Base-by-base conservation (phyloP, 345 rosid genomes). In the Litchi chinensis region DNA sequence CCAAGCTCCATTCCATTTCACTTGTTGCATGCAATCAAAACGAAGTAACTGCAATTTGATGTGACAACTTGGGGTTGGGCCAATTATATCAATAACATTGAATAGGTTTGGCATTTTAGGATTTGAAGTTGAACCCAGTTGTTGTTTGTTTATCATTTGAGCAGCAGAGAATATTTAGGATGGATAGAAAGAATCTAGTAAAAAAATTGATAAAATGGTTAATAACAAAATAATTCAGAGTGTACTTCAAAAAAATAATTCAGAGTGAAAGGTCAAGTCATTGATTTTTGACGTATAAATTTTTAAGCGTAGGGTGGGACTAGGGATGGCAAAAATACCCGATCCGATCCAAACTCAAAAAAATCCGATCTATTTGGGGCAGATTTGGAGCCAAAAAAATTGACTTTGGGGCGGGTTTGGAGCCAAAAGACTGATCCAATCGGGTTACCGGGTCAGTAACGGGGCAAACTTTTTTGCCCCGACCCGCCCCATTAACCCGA, bases 141-240 rank as follows among this genome's bases (percentile, higher is more conserved):
- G 10, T 57, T 18, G 63, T 57, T 57, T 18, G 13, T 57, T 7
- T n/a, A 57, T 6, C 63, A 19, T 19, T 57, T 19, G 24, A 59
- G 28, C 2, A 60, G 65, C 65, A 60, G 43, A 69, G 50, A 52
- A 65, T 78, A 15, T 70, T 62, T 76, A 46, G 76, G 50, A 40
- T 10, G 59, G 65, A 76, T 26, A 50, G 69, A 22, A 59, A 78
- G 76, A 70, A 74, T 75, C 81, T 22, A 26, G 67, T 46, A 46
- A 76, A 76, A 28, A 82, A 72, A 79, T 24, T 68, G 28, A 64
- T 19, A 37, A 80, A 82, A 82, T 74, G 82, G 72, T 62, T 16
- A 44, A 26, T 72, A 54, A 62, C 43, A 57, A 67, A 64, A 54
- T 21, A 26, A 82, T 60, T 74, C 57, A 62, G 28, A 57, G 37